These are phyloP conservation scores for Vitis hybrid DNA, from an alignment of 177 flowering plant genomes.

Conservation along the genomic window DNA sequence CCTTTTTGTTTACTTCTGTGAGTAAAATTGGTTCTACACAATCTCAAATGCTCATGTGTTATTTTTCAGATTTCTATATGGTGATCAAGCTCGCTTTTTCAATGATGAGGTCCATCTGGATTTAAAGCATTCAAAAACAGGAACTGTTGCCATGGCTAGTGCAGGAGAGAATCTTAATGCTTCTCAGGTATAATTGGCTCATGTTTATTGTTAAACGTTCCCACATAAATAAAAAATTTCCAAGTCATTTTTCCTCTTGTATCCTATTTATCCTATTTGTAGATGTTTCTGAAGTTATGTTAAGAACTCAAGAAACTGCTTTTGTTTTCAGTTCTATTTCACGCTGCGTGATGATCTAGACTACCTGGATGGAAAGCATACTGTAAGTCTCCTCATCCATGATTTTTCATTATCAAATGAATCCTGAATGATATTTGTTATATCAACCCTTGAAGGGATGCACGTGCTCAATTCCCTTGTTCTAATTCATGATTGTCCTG, in stretches of 20 bases:
- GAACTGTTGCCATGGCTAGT: conserved; percentile 95
- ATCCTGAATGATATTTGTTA: too few species aligned
- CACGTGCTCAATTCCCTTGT: too few species aligned
- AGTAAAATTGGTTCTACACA: background rate
- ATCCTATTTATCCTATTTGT: too few species aligned
- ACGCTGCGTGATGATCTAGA: conserved; percentile 92
- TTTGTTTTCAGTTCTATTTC: conserved; percentile 72
- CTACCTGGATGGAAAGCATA: conserved; percentile 92
- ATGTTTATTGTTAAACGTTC: too few species aligned
- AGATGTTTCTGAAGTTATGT: background rate
- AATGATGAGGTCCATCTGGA: conserved; percentile 84
- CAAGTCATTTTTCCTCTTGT: too few species aligned
- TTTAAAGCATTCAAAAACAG: conserved; percentile 83
- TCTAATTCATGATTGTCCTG: too few species aligned
- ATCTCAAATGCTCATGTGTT: conserved; percentile 4
- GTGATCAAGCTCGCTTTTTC: conserved; percentile 96
- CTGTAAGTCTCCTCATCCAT: conserved; percentile 50
- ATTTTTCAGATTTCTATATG: conserved; percentile 70
- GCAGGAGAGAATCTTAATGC: conserved; percentile 97
- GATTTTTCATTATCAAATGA: background rate
- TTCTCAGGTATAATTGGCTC: conserved; percentile 63
- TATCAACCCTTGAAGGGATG: too few species aligned
- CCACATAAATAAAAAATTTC: background rate
- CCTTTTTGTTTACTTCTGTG: background rate
- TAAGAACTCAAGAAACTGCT: background rate